Evolutionary conservation across 2,329 filamentous ascomycete genomes (phyloP), one percentile per base, ranked within the genome.

Genomic region (Cadophora sp.): DNA sequence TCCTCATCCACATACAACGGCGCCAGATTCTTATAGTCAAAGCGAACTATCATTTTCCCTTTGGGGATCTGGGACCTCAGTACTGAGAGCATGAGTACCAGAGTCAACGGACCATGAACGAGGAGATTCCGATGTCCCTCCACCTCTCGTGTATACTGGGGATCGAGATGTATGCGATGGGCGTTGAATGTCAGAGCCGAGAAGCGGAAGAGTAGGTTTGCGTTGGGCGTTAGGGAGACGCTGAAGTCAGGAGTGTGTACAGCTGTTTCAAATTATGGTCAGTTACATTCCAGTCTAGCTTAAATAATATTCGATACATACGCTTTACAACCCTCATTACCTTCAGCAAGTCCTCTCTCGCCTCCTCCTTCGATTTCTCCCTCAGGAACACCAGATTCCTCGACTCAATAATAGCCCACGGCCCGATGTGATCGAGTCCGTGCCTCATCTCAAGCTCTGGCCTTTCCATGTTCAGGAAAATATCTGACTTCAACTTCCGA

Each of bases 111-210:
- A 0, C 96, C 96, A 75, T 98, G 96, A 64, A 98, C 92, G 18
- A 98, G 84, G 30, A 93, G 82, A 68, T 89, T 86, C 5, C 84
- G 84, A 77, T 96, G 89, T 13, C 91, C 91, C 78, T 98, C 96
- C 14, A 89, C 81, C 14, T 86, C 81, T 47, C 85, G 84, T 61
- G 89, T 89, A 79, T 93, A 96, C 51, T 84, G 76, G 1, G 84
- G 85, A 78, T 97, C 92, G 24, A 97, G 84, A 80, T 99, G 96
- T 73, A 99, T 97, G 18, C 86, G 84, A 79, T 99, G 96, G 1
- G 93, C 93, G 79, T 99, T 99, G 82, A 93, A 94, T 2, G 92
- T 95, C 41, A 99, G 86, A 0, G 94, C 94, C 22, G 91, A 96
- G 82, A 95, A 98, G 66, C 94, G 89, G 81, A 97, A 97, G 63